Base-by-base conservation (phyloP, 257 asterid species). In the Cynanchum wilfordii region DNA sequence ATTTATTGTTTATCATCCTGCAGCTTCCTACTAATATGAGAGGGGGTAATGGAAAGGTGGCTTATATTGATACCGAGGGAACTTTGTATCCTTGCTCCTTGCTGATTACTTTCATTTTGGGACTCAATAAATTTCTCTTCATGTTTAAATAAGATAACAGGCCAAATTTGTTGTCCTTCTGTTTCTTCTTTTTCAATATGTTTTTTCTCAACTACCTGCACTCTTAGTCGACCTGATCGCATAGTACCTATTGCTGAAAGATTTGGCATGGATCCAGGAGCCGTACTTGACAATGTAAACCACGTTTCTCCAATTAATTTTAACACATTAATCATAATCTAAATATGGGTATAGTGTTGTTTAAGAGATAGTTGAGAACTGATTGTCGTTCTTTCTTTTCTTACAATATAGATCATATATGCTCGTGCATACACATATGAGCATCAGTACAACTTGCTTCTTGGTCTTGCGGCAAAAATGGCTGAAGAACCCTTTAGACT, bases 361-460 rank as follows among this genome's bases (percentile, higher is more conserved):
- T n/a, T 24, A 16, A 12, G 42, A 20, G 15, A 24, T 9, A 15
- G 49, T 50, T 51, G 73, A 16, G 19, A 40, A 66, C 66, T 71
- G 67, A 70, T 71, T 57, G 16, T 25, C 0, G 33, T 30, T 55
- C 44, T 25, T 24, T 74, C 50, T 72, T 60, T 17, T 55, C 22
- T 19, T 38, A 36, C 50, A 51, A 7, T 58, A 29, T 72, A 95
- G 99, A 95, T 95, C 82, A 92, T 95, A 44, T 91, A 94, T 80
- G 99, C 99, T 68, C 99, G 99, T 60, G 99, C 99, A 42, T 95
- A 95, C 88, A 95, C 99, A 71, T 95, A 95, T 15, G 99, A 95
- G 83, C 99, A 95, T 81, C 99, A 95, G 75, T 92, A 89, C 90
- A 95, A 90, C 89, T 86, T 92, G 75, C 99, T 95, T 77, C 92